phyloP scores from a whole-genome alignment of 441 rosid species.

The Adansonia grandidieri region DNA sequence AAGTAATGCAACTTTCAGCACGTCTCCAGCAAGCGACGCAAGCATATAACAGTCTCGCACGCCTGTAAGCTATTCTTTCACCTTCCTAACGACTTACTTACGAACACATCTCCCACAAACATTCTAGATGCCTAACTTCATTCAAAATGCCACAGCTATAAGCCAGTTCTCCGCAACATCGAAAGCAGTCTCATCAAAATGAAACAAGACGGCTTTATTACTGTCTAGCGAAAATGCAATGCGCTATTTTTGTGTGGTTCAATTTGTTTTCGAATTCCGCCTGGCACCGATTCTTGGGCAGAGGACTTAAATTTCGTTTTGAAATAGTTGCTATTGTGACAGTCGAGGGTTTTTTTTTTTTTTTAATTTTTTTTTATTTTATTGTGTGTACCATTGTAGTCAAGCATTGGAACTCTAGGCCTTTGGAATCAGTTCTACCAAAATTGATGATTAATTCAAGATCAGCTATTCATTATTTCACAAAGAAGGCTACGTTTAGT shows the following conservation, averaged over 20 bases:
- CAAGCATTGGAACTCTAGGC: neutral
- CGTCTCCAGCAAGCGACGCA: constrained; percentile 82
- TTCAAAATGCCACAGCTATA: constrained; percentile 61
- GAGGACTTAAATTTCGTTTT: neutral
- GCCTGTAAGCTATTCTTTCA: constrained; percentile 54
- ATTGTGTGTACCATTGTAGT: neutral
- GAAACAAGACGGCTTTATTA: constrained; percentile 74
- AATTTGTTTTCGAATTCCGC: neutral
- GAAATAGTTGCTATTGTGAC: neutral
- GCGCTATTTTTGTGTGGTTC: neutral
- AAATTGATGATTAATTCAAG: neutral
- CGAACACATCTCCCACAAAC: neutral
- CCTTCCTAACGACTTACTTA: neutral
- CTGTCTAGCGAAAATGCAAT: constrained; percentile 44
- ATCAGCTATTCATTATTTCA: neutral
- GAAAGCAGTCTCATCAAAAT: constrained; percentile 83
- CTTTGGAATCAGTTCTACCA: neutral
- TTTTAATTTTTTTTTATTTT: no score
- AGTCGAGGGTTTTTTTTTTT: neutral
- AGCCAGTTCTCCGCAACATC: constrained; percentile 80
- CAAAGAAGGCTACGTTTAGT: neutral
- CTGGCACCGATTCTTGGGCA: neutral
- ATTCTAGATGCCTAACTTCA: neutral
- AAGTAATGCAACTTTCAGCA: constrained; percentile 81
- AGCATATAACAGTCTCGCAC: constrained; percentile 77